Conservation (phyloP, 371 early-diverging fungal genomes). For the Mortierella polycephala region DNA sequence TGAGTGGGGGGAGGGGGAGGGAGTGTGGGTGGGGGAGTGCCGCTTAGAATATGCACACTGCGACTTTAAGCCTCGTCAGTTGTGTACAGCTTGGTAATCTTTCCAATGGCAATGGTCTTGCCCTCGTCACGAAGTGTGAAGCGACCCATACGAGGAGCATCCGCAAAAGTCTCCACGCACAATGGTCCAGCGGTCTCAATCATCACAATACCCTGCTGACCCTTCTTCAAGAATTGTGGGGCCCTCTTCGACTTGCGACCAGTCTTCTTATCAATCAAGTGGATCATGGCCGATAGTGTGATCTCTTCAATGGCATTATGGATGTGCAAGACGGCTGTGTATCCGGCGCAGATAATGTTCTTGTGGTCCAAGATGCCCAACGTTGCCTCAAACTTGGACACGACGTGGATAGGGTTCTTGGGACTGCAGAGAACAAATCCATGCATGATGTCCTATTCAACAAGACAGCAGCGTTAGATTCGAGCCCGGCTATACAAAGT, state of each 20-base stretch:
- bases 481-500: too few species aligned
- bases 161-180: constrained; percentile 91
- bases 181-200: constrained; percentile 80
- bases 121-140: constrained; percentile 98
- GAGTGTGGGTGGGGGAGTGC: too few species aligned
- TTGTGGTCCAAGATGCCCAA: constrained; percentile 92
- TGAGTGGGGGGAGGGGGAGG: too few species aligned
- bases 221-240: constrained; percentile 94
- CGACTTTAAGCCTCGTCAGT: constrained; percentile 19
- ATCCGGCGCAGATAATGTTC: constrained; percentile 96
- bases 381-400: constrained; percentile 87
- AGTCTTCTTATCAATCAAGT: constrained; percentile 90
- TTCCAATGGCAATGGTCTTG: constrained; percentile 95
- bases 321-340: constrained; percentile 91
- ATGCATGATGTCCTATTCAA: constrained; percentile 69
- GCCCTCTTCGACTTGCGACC: constrained; percentile 87
- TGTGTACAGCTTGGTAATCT: constrained; percentile 82
- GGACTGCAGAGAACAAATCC: constrained; percentile 90
- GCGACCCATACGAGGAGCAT: constrained; percentile 92
- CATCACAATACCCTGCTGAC: constrained; percentile 85
- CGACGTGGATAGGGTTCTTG: constrained; percentile 81
- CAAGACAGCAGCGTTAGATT: too few species aligned
- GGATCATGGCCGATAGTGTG: constrained; percentile 80
- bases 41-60: neutral
- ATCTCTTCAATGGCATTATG: constrained; percentile 93